Conservation (phyloP, 139 green algal genomes). For the Chlamydomonas sp. region DNA sequence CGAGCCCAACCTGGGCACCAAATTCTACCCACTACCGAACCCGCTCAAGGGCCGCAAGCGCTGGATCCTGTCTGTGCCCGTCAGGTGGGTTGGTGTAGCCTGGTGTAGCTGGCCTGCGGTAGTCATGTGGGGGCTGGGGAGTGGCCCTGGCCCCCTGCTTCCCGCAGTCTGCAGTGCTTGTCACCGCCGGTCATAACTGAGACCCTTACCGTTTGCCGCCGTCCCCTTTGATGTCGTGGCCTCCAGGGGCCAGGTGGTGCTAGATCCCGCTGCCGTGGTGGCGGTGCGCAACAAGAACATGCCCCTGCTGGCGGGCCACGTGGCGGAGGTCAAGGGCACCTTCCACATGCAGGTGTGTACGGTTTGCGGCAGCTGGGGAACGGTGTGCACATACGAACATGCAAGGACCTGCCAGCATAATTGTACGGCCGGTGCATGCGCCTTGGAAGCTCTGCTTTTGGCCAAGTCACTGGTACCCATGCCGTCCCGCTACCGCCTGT, state of each 20-base stretch:
- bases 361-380: no score
- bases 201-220: not conserved
- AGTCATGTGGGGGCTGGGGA: no score
- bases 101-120: no score
- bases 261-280: slow-evolving; percentile 80
- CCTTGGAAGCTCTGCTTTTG: not conserved
- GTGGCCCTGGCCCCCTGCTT: no score
- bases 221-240: not conserved
- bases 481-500: no score
- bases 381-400: not conserved
- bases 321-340: slow-evolving; percentile 57
- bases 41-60: slow-evolving; percentile 80
- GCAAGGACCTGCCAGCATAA: no score
- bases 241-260: slow-evolving; percentile 62
- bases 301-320: slow-evolving; percentile 85
- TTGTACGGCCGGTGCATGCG: not conserved
- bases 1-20: slow-evolving; percentile 54
- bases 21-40: slow-evolving; percentile 72
- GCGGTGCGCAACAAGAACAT: slow-evolving; percentile 78
- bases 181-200: not conserved
- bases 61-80: slow-evolving; percentile 81
- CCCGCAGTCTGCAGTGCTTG: not conserved
- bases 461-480: not conserved
- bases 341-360: slow-evolving; percentile 36
- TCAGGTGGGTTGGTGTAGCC: slow-evolving; percentile 6